These are phyloP conservation scores for Cercospora brassicicola DNA, from an alignment of 2,329 filamentous ascomycete genomes.

Conservation along the genomic window DNA sequence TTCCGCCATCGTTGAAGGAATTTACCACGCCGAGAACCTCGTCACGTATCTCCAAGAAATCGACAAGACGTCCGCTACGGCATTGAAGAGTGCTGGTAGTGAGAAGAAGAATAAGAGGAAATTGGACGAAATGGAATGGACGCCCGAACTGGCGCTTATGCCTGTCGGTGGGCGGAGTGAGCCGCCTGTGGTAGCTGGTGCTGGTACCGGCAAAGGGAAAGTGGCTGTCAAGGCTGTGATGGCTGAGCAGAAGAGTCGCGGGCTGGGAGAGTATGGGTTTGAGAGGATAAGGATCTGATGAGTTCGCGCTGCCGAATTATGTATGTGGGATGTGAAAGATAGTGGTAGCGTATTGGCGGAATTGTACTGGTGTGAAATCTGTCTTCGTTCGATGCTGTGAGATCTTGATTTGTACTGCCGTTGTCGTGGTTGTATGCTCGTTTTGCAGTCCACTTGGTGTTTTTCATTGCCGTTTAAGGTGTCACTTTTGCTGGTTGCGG, in stretches of 20 bases:
- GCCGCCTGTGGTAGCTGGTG: not conserved
- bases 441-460: no score
- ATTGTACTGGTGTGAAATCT: no score
- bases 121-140: slow-evolving; percentile 10
- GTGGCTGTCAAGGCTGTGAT: slow-evolving; percentile 5
- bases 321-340: no score
- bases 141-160: slow-evolving; percentile 16
- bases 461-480: no score
- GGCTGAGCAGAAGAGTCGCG: slow-evolving; percentile 20
- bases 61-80: slow-evolving; percentile 13
- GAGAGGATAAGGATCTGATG: slow-evolving; percentile 22
- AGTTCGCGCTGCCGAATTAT: not conserved
- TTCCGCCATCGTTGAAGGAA: slow-evolving; percentile 17
- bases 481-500: no score
- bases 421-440: no score
- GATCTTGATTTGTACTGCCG: no score
- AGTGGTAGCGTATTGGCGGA: not conserved
- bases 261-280: slow-evolving; percentile 22
- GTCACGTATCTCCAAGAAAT: slow-evolving; percentile 16
- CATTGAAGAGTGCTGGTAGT: not conserved
- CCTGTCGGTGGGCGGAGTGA: slow-evolving; percentile 18
- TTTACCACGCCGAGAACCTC: slow-evolving; percentile 17
- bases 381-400: no score
- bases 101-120: slow-evolving; percentile 16
- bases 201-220: not conserved